A percentile compares a stretch with the other conserved stretches of the same genome.
Conservation (phyloP, 1,284 basidiomycete genomes). For the Jaminaea rosea region DNA sequence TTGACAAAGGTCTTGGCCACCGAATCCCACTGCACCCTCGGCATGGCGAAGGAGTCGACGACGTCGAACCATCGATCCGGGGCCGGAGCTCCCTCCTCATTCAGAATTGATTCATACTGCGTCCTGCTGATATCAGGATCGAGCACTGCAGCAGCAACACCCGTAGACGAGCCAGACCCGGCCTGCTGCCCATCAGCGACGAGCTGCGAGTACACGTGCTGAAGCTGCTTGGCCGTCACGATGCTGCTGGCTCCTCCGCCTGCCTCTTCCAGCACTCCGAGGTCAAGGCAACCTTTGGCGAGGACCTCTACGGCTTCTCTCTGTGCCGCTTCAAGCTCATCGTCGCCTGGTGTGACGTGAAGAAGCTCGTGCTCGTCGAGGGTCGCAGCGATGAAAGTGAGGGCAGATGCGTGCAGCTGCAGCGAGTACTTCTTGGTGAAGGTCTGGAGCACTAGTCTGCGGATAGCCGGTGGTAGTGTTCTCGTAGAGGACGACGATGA, state of each 20-base stretch:
- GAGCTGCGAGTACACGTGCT: conserved; percentile 36
- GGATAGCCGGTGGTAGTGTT: conserved; percentile 25
- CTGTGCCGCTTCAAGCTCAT: conserved; percentile 22
- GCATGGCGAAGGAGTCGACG: conserved; percentile 88
- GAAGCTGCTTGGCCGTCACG: conserved; percentile 28
- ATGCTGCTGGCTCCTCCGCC: conserved; percentile 2
- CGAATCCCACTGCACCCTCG: conserved; percentile 75
- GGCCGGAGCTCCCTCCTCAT: conserved; percentile 62
- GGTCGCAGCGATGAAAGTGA: conserved; percentile 36
- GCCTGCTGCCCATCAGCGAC: conserved; percentile 17
- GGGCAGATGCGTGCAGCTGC: conserved; percentile 40
- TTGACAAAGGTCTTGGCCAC: conserved; percentile 71
- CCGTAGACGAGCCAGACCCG: conserved; percentile 19
- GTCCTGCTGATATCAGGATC: conserved; percentile 1
- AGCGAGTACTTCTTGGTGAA: conserved; percentile 42
- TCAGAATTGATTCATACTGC: conserved; percentile 8
- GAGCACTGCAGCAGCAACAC: conserved; percentile 1
- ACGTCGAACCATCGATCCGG: conserved; percentile 69
- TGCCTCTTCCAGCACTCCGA: conserved; percentile 9
- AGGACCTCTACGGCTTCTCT: conserved; percentile 43
- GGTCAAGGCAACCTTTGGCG: conserved; percentile 35
- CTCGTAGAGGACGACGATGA: background rate
- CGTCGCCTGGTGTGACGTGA: background rate
- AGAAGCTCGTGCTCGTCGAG: conserved; percentile 35
- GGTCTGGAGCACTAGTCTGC: conserved; percentile 30